These are phyloP conservation scores for Penicillium rolfsii DNA, from an alignment of 2,329 filamentous ascomycete species.

Conservation along the genomic window DNA sequence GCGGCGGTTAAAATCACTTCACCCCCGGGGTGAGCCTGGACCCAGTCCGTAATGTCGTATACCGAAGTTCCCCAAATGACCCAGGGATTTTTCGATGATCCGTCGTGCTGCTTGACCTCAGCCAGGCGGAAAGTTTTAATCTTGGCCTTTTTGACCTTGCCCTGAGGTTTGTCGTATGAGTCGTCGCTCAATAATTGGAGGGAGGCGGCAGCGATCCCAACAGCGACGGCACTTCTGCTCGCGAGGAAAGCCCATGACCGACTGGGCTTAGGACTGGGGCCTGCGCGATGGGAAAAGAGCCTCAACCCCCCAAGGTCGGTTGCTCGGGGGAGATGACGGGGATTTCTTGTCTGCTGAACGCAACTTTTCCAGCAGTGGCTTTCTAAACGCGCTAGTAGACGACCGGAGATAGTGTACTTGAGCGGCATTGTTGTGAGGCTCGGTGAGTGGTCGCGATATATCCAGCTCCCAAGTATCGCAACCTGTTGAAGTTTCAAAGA, in stretches of 20 bases:
- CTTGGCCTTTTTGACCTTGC: not conserved
- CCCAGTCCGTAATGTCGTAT: slow-evolving; percentile 72
- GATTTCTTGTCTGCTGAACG: not conserved
- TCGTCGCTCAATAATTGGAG: slow-evolving; percentile 2
- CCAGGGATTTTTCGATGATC: slow-evolving; percentile 54
- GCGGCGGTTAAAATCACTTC: slow-evolving; percentile 69
- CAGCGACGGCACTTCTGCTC: not conserved
- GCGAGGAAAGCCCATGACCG: not conserved
- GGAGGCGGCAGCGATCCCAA: not conserved
- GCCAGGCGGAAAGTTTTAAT: slow-evolving; percentile 4
- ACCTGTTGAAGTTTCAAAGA: not conserved
- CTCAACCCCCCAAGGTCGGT: not conserved
- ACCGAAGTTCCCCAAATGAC: slow-evolving; percentile 66
- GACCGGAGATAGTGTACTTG: not conserved
- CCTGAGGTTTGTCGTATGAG: not conserved
- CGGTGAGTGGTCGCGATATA: not conserved
- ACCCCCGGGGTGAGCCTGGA: slow-evolving; percentile 67
- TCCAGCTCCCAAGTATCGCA: not conserved
- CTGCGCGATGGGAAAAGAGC: not conserved
- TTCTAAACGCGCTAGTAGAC: not conserved
- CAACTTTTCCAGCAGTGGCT: not conserved
- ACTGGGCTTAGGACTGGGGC: not conserved
- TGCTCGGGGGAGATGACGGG: not conserved
- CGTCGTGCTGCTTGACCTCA: slow-evolving; percentile 40
- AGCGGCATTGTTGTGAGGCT: not conserved